Evolutionary conservation across 257 asterid genomes (phyloP), one percentile per base, ranked within the genome.

Genomic region (Paraleonurus japonicus): DNA sequence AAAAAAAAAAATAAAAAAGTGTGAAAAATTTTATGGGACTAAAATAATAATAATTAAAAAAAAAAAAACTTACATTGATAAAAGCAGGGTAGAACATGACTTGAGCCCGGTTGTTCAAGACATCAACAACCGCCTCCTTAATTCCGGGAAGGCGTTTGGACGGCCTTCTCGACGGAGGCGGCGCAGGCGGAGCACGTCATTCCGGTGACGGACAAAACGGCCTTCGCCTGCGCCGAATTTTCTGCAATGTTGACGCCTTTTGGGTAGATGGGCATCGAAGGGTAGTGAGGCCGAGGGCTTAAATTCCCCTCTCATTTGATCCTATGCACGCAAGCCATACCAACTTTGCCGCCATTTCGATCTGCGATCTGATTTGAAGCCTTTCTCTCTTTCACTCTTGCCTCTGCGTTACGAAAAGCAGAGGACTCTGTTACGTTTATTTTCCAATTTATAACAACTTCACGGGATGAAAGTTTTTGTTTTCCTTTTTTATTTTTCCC

Each of bases 151-250:
- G 96, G 41, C 95, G 86, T 50, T 85, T 91, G 35, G n/a, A 89
- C 81, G 76, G 97, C 96, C 78, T 89, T 91, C 69, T 89, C 97
- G 5, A 91, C 97, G 28, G 97, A 87, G 10, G 84, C 95, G 10
- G 97, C 88, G 74, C 97, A 91, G 64, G 97, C 97, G 73, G 97
- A 84, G 82, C 97, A 91, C 65, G 93, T 85, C 96, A 89, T 91
- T 33, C 96, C 97, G 32, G 75, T 65, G 35, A 91, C 96, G 0
- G 91, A 81, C 71, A 83, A 89, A n/a, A 86, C 4, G 3, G 96
- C 96, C 41, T 70, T 83, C 28, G 81, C 50, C 79, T 50, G 61
- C 66, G 81, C 13, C 51, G 53, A 68, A 57, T 83, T 81, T 12
- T 87, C 90, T 35, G 82, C 85, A 57, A 68, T 9, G 39, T 20